These are phyloP conservation scores for Rubroboletus pulcherrimus DNA, from an alignment of 768 basidiomycete species.

Conservation along the genomic window DNA sequence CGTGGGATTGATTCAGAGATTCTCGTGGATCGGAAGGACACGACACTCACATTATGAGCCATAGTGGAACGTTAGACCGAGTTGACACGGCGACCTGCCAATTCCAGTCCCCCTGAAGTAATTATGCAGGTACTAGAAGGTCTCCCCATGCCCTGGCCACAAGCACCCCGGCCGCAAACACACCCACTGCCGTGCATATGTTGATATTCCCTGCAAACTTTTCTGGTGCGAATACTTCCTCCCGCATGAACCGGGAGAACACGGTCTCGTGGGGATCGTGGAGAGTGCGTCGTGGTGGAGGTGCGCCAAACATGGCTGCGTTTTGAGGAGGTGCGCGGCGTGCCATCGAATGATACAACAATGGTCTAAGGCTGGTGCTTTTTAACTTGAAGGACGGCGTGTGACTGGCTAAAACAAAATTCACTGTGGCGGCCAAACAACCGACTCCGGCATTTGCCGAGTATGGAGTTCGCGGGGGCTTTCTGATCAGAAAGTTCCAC, in stretches of 20 bases:
- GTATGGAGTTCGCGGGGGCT: slow-evolving; percentile 1
- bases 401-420: neutral
- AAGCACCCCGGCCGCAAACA: slow-evolving; percentile 70
- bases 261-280: slow-evolving; percentile 60
- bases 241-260: slow-evolving; percentile 52
- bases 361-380: neutral
- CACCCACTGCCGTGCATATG: slow-evolving; percentile 56
- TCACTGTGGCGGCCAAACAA: neutral
- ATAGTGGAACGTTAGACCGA: neutral
- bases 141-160: slow-evolving; percentile 77
- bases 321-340: slow-evolving; percentile 61
- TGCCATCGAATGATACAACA: slow-evolving; percentile 47
- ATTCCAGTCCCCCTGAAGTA: neutral
- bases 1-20: neutral
- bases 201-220: slow-evolving; percentile 73
- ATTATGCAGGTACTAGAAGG: slow-evolving; percentile 62
- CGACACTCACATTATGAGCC: slow-evolving; percentile 6
- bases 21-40: neutral
- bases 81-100: neutral
- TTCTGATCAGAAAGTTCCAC: neutral
- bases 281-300: slow-evolving; percentile 40
- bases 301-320: slow-evolving; percentile 46
- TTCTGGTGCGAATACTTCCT: slow-evolving; percentile 68
- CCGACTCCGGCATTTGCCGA: slow-evolving; percentile 16
- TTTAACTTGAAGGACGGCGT: neutral